A percentile compares a stretch with the other conserved stretches of the same genome.
Evolutionary conservation across 2,329 filamentous ascomycete genomes (phyloP).

Genomic region (Aureobasidium sp.): DNA sequence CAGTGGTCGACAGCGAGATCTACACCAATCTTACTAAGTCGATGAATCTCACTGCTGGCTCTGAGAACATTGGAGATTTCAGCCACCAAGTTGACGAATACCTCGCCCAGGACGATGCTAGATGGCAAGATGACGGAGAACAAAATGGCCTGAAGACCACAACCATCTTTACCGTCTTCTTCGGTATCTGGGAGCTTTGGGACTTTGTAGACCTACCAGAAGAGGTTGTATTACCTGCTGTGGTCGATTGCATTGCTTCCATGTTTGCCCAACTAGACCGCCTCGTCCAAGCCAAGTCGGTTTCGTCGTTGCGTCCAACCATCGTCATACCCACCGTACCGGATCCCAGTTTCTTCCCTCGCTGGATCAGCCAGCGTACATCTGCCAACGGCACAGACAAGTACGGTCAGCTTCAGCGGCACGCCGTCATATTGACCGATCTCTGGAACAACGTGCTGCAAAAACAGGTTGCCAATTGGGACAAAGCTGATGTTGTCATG

Average conservation of each 20-base stretch:
- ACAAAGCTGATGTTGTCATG: slow-evolving; percentile 7
- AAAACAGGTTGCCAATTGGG: background rate
- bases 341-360: slow-evolving; percentile 14
- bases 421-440: slow-evolving; percentile 14
- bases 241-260: background rate
- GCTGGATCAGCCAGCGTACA: slow-evolving; percentile 10
- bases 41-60: background rate
- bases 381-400: slow-evolving; percentile 2
- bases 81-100: slow-evolving; percentile 11
- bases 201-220: slow-evolving; percentile 3
- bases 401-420: slow-evolving; percentile 14
- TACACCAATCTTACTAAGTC: background rate
- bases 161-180: slow-evolving; percentile 12
- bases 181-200: slow-evolving; percentile 15
- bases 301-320: background rate
- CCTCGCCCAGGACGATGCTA: slow-evolving; percentile 5
- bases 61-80: slow-evolving; percentile 1
- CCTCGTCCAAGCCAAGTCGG: slow-evolving; percentile 6
- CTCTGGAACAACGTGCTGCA: slow-evolving; percentile 11
- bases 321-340: slow-evolving; percentile 14
- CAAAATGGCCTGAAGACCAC: background rate
- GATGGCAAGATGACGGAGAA: background rate
- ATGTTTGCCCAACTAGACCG: slow-evolving; percentile 14
- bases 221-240: background rate
- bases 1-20: slow-evolving; percentile 11